These are phyloP conservation scores for Calonectria pauciramosa DNA, from an alignment of 2,329 filamentous ascomycete species.

Conservation along the genomic window DNA sequence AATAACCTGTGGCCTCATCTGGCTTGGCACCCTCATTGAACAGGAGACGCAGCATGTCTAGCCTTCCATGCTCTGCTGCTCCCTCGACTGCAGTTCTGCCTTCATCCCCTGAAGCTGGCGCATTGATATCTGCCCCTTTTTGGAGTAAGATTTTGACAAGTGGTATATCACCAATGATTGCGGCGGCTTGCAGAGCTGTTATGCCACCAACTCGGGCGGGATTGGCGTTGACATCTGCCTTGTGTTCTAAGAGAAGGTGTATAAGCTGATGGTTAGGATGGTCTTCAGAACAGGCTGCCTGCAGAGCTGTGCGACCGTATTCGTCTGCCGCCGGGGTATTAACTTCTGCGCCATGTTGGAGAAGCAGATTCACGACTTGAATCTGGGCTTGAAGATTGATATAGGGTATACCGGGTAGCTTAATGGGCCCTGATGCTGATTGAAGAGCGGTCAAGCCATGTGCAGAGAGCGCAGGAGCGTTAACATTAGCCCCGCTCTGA, in stretches of 20 bases:
- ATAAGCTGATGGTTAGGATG: not conserved
- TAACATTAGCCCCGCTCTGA: not conserved
- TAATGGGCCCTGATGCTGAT: not conserved
- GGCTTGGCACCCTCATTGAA: not conserved
- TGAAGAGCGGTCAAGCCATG: not conserved
- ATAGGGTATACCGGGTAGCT: not conserved
- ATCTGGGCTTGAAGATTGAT: not conserved
- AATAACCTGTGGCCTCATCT: not conserved
- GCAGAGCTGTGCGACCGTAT: not conserved
- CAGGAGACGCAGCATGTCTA: conserved; percentile 17
- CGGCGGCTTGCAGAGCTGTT: conserved; percentile 22
- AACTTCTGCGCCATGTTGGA: not conserved
- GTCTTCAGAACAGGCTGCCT: not conserved
- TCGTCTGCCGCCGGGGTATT: not conserved
- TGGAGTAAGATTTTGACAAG: not conserved
- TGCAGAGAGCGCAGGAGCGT: not conserved
- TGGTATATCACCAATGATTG: not conserved
- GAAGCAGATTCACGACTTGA: not conserved
- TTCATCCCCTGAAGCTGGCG: not conserved
- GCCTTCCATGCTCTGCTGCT: conserved; percentile 25
- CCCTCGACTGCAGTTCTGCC: conserved; percentile 27
- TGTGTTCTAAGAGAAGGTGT: not conserved
- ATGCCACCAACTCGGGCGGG: not conserved
- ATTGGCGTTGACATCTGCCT: conserved; percentile 10
- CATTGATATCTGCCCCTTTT: not conserved